phyloP scores from a whole-genome alignment of 2,329 filamentous ascomycete genomes.

The Fusarium incarnatum region DNA sequence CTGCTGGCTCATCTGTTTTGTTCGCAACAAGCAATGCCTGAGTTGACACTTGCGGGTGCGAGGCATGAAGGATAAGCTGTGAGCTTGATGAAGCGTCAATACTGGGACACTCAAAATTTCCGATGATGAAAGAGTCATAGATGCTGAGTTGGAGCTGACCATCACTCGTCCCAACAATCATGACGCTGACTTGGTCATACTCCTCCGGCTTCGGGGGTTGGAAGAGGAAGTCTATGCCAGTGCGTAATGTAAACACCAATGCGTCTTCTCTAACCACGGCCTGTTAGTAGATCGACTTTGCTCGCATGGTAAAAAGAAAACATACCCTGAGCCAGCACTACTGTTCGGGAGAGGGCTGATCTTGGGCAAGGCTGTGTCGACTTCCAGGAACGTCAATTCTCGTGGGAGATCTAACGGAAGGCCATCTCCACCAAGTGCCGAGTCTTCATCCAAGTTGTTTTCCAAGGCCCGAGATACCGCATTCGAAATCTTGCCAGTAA shows the following conservation, averaged over 20 bases:
- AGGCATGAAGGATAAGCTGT: constrained; percentile 70
- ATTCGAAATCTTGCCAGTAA: constrained; percentile 48
- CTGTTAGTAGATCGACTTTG: constrained; percentile 17
- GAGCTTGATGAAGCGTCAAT: constrained; percentile 43
- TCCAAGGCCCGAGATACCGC: constrained; percentile 21
- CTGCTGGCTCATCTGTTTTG: constrained; percentile 48
- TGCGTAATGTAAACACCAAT: constrained; percentile 75
- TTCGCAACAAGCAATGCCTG: constrained; percentile 75
- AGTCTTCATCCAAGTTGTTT: constrained; percentile 28
- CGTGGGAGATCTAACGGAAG: constrained; percentile 69
- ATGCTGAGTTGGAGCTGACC: constrained; percentile 82
- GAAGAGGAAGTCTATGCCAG: constrained; percentile 77
- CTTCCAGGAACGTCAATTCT: constrained; percentile 79
- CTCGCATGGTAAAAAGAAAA: not conserved
- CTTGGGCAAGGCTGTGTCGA: constrained; percentile 80
- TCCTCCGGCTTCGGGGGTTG: constrained; percentile 71
- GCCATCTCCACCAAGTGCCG: constrained; percentile 15
- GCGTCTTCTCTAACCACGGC: constrained; percentile 59
- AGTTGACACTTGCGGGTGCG: constrained; percentile 79
- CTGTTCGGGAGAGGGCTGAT: constrained; percentile 74
- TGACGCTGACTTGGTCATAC: constrained; percentile 80
- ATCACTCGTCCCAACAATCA: constrained; percentile 78
- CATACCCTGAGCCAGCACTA: constrained; percentile 71
- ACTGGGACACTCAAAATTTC: constrained; percentile 67
- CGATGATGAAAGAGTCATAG: constrained; percentile 86